Base-by-base conservation (phyloP, 768 basidiomycete species). In the Tephrocybe sp. region DNA sequence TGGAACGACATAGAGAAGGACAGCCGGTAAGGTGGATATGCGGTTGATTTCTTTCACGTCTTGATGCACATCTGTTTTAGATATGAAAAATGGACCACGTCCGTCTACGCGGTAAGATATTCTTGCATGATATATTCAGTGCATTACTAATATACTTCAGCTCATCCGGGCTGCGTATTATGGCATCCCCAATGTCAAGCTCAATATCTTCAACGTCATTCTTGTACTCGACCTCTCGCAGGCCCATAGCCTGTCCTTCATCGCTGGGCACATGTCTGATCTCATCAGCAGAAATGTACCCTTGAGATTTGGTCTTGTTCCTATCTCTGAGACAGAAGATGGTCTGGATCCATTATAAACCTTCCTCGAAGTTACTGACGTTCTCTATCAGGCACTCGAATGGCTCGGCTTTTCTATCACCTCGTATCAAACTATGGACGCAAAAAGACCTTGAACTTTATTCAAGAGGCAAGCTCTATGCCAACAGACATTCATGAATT, bases 1-100 rank as follows among this genome's bases (percentile, higher is more conserved):
- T 89, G 87, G 86, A 99, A 98, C 65, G 86, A 99, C 61, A 67
- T 98, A 16, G 87, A 91, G 69, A 88, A 82, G 54, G 97, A 98
- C 66, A 73, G 69, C 32, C 74, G 83, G 74, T 92, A 69, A 52
- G 73, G 60, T 1, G 64, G 60, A 56, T 52, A 50, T 5, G 31
- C 12, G 8, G 6, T 19, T 7, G 18, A 6, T n/a, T 37, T n/a
- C 9, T n/a, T 34, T 6, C 9, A 37, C 6, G 8, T 37, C 36
- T 12, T 37, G 16, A 37, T n/a, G n/a, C 47, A 31, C 36, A 53
- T 9, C 5, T 15, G 25, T 15, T 11, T 25, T 47, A 82, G 80
- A 44, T 87, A 87, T 52, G 67, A 73, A 5, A 61, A 64, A 18
- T 86, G 78, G 76, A 71, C 64, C 25, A 61, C 79, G 6, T 80